phyloP scores from a whole-genome alignment of 805 yeast species.

The Pichia thaimueangensis region DNA sequence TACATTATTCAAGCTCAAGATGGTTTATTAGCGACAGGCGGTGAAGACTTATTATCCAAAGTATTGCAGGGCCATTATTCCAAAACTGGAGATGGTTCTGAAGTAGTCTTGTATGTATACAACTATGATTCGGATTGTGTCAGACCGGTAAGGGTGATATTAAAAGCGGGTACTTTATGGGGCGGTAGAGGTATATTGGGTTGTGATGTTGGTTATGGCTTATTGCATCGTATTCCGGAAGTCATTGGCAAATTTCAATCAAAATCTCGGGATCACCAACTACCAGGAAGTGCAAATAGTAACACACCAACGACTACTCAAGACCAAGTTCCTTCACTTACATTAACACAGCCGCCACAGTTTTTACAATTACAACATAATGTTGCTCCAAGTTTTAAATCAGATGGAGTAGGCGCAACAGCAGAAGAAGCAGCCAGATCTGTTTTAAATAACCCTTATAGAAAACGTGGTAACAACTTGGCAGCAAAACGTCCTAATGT shows the following conservation, averaged over 20 bases:
- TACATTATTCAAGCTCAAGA: slow-evolving; percentile 84
- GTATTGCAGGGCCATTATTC: slow-evolving; percentile 53
- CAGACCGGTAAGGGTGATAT: slow-evolving; percentile 64
- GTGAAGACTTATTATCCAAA: slow-evolving; percentile 70
- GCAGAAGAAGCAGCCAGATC: slow-evolving; percentile 8
- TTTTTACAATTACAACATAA: slow-evolving; percentile 6
- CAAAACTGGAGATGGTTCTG: slow-evolving; percentile 12
- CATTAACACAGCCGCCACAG: slow-evolving; percentile 7
- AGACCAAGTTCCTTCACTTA: not conserved
- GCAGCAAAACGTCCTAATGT: slow-evolving; percentile 9
- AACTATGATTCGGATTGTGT: slow-evolving; percentile 82
- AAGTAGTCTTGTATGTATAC: slow-evolving; percentile 61
- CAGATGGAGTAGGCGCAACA: slow-evolving; percentile 2
- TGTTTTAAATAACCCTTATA: slow-evolving; percentile 4
- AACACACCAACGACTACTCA: not conserved
- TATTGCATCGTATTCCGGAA: slow-evolving; percentile 67
- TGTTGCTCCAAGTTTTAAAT: slow-evolving; percentile 7
- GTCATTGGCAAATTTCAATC: slow-evolving; percentile 38
- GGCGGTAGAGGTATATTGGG: slow-evolving; percentile 85
- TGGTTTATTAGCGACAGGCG: slow-evolving; percentile 80
- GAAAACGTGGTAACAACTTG: slow-evolving; percentile 3
- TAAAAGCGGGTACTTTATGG: slow-evolving; percentile 67
- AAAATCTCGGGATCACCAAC: slow-evolving; percentile 15
- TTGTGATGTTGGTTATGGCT: slow-evolving; percentile 92
- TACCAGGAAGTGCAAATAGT: slow-evolving; percentile 8